phyloP scores from a whole-genome alignment of 352 stramenopile genomes.

The Phytophthora agathidicida region DNA sequence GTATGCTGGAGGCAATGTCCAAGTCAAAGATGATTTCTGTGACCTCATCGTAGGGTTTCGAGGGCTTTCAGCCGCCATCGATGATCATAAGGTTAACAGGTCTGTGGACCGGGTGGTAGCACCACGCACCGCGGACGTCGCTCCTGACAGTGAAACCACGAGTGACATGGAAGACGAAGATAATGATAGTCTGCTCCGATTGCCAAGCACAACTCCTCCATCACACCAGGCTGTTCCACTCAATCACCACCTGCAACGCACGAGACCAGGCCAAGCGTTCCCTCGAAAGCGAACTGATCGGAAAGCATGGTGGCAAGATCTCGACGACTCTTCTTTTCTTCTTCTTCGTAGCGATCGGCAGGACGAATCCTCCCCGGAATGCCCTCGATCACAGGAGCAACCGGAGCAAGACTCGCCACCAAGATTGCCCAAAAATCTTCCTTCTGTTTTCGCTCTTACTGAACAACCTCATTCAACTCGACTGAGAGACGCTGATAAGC shows the following conservation, averaged over 20 bases:
- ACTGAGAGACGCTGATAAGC: slow-evolving; percentile 1
- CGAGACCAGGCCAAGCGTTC: slow-evolving; percentile 27
- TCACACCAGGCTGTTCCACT: slow-evolving; percentile 33
- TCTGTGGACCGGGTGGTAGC: slow-evolving; percentile 19
- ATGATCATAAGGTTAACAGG: slow-evolving; percentile 10
- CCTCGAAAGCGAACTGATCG: slow-evolving; percentile 40
- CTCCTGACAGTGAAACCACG: neutral
- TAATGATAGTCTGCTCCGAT: slow-evolving; percentile 8
- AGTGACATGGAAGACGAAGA: slow-evolving; percentile 21
- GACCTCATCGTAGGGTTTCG: slow-evolving; percentile 65
- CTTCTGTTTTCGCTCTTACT: slow-evolving; percentile 29
- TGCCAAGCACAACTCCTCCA: slow-evolving; percentile 30
- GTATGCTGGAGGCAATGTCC: slow-evolving; percentile 8
- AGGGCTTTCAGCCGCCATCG: slow-evolving; percentile 22
- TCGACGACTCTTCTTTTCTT: slow-evolving; percentile 28
- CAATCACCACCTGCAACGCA: slow-evolving; percentile 34
- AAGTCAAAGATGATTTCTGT: slow-evolving; percentile 62
- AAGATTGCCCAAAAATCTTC: slow-evolving; percentile 12
- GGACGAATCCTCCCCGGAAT: neutral
- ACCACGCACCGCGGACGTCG: neutral
- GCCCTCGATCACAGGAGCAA: neutral
- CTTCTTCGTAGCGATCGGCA: slow-evolving; percentile 18
- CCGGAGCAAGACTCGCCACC: slow-evolving; percentile 2
- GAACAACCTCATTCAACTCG: slow-evolving; percentile 14
- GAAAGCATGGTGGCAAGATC: slow-evolving; percentile 43